Percentiles rank a stretch among this genome's conserved stretches.
Conservation (phyloP, 2,329 filamentous ascomycete species). For the Epichloe scottii region DNA sequence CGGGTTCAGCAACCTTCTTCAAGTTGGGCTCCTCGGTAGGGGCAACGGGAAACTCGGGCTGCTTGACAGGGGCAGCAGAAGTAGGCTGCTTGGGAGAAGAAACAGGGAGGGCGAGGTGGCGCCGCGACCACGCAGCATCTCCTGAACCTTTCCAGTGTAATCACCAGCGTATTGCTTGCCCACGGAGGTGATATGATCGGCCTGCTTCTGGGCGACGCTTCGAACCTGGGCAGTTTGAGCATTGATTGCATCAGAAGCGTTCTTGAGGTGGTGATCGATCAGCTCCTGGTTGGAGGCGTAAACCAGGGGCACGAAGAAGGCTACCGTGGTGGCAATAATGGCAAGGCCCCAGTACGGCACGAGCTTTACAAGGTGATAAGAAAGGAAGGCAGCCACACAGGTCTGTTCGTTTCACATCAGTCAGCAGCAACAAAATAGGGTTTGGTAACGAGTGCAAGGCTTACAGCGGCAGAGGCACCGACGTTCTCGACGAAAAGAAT, state of each 20-base stretch:
- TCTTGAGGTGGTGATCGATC: constrained; percentile 50
- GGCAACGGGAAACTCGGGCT: constrained; percentile 23
- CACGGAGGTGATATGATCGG: constrained; percentile 46
- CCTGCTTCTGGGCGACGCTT: constrained; percentile 49
- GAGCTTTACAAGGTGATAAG: constrained; percentile 57
- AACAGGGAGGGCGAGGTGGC: constrained; percentile 30
- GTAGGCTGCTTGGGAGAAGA: constrained; percentile 21
- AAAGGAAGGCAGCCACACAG: constrained; percentile 47
- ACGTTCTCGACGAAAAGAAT: constrained; percentile 58
- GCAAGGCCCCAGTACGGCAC: constrained; percentile 58
- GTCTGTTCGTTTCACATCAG: constrained; percentile 28
- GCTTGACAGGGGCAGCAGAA: constrained; percentile 12
- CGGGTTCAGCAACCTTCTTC: constrained; percentile 10
- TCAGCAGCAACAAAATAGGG: constrained; percentile 2
- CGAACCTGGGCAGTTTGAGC: constrained; percentile 52
- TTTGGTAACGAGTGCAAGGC: constrained; percentile 18
- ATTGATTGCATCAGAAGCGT: constrained; percentile 44
- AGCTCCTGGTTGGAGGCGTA: constrained; percentile 58
- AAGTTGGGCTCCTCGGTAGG: constrained; percentile 23
- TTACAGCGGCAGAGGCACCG: constrained; percentile 44
- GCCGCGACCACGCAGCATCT: constrained; percentile 41
- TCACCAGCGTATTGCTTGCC: constrained; percentile 58
- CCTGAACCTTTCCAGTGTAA: constrained; percentile 55
- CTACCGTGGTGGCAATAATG: constrained; percentile 43
- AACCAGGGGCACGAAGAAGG: constrained; percentile 50